Conservation (phyloP, 768 basidiomycete genomes). For the Lactifluus piperatus region DNA sequence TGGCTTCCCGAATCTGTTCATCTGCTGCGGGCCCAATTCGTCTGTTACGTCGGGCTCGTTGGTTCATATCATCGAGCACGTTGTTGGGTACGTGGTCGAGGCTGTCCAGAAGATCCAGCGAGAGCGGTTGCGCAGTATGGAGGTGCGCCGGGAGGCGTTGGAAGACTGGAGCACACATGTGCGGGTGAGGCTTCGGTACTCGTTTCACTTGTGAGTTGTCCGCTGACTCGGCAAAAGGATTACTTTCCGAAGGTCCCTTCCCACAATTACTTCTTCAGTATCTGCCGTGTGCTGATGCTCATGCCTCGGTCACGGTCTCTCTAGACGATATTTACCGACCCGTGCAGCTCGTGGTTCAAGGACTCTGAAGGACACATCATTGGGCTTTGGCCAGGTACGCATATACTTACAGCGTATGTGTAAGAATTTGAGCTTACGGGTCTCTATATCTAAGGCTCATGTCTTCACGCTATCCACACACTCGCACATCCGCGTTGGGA, state of each 20-base stretch:
- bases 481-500: constrained; percentile 55
- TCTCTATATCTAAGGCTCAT: constrained; percentile 33
- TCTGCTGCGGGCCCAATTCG: constrained; percentile 47
- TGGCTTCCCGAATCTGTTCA: constrained; percentile 66
- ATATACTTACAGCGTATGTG: background rate
- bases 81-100: constrained; percentile 47
- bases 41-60: constrained; percentile 47
- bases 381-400: constrained; percentile 52
- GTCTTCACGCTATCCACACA: constrained; percentile 40
- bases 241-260: constrained; percentile 37
- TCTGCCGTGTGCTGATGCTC: background rate
- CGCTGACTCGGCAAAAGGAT: constrained; percentile 26
- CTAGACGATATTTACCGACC: constrained; percentile 49
- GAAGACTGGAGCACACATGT: constrained; percentile 54
- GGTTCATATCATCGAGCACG: constrained; percentile 45
- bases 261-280: constrained; percentile 6
- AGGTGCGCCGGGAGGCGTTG: constrained; percentile 49
- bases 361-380: constrained; percentile 48
- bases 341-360: constrained; percentile 60
- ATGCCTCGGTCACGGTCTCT: background rate
- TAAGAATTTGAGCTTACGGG: too few species aligned
- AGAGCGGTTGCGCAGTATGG: constrained; percentile 54
- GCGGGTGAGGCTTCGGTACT: constrained; percentile 32
- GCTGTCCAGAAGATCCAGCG: constrained; percentile 52
- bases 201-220: background rate